Evolutionary conservation across 306 rosid genomes (phyloP), one percentile per base, ranked within the genome.

Genomic region (Medicago ruthenica): DNA sequence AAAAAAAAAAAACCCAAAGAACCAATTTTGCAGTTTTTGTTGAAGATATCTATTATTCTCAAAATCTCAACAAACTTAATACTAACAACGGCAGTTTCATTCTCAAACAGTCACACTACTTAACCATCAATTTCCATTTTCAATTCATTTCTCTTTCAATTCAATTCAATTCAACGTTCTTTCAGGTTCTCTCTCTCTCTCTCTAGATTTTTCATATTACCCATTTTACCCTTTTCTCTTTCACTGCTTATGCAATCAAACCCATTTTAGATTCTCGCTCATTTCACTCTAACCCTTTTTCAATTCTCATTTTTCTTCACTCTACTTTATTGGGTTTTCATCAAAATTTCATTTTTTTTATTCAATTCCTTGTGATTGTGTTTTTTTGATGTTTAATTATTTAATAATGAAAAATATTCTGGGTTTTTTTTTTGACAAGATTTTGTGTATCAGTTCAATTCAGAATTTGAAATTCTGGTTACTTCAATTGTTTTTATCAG

Each of bases 141-240:
- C 71, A 11, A 0, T 18, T 50, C 27, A 24, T 24, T 37, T 39
- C 12, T 51, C 11, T 41, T 79, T 53, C 44, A 12, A 37, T 18
- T 21, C 75, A n/a, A n/a, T n/a, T 21, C 75, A 27, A 74, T 64
- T 45, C 70, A 15, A 55, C 67, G 4, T 70, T 62, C 16, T 17
- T 10, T 21, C 78, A 58, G 82, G 79, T 80, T 73, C 53, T 67
- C 45, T 60, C 61, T 67, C 17, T 53, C 54, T 66, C 55, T 48
- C 16, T 14, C 27, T 58, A 2, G 27, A 47, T 77, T 64, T 3
- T 50, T 0, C 22, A 8, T 50, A 41, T 77, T 77, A n/a, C 67
- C 76, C 68, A 73, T 55, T 77, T 71, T 82, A 13, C 71, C 83
- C 55, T 60, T 76, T 54, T 59, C 24, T 31, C 20, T 58, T 4